Percentiles rank a stretch among this genome's conserved stretches.
Conservation (phyloP, 2,329 filamentous ascomycete species). For the Magnaporthiopsis poae region DNA sequence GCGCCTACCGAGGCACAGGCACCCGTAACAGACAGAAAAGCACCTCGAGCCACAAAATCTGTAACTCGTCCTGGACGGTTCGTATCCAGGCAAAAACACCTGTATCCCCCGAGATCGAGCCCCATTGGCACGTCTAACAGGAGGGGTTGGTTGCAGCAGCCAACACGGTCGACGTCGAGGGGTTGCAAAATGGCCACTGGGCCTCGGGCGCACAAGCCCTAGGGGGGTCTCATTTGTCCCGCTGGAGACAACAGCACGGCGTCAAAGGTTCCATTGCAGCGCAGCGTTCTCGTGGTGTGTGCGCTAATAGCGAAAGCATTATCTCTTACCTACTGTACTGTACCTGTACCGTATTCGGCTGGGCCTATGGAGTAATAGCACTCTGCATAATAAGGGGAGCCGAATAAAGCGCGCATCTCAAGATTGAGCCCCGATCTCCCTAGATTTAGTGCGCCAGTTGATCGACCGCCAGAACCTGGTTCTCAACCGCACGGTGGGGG, state of each 20-base stretch:
- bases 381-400: neutral
- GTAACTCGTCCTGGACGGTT: neutral
- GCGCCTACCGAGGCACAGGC: too few relatives aligned
- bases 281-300: neutral
- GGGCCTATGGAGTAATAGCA: neutral
- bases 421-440: neutral
- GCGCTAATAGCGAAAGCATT: neutral
- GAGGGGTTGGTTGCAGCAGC: neutral
- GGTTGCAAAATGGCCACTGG: neutral
- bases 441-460: neutral
- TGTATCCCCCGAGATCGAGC: neutral
- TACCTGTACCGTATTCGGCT: too few relatives aligned
- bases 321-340: neutral
- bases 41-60: neutral
- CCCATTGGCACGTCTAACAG: neutral
- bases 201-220: neutral
- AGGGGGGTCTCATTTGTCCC: neutral
- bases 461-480: too few relatives aligned
- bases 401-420: neutral
- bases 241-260: neutral
- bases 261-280: neutral
- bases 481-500: too few relatives aligned
- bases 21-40: neutral
- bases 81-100: neutral
- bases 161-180: neutral